These are phyloP conservation scores for Canna indica DNA, from an alignment of 176 grass and related monocot genomes.

Conservation along the genomic window DNA sequence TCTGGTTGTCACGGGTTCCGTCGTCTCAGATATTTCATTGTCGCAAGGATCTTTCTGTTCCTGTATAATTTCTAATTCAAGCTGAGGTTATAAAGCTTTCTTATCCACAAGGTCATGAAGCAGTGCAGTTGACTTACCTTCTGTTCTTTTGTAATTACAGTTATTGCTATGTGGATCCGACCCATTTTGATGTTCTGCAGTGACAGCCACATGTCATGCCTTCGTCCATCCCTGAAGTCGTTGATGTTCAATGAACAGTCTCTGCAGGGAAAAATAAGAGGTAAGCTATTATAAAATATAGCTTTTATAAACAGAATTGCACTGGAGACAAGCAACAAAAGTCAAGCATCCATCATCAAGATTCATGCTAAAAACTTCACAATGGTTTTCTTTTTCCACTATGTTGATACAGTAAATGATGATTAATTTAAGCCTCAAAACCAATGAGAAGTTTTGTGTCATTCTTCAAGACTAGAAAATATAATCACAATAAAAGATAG, in stretches of 20 bases:
- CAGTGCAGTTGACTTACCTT: conserved; percentile 37
- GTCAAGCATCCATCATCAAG: no score
- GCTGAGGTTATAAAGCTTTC: conserved; percentile 2
- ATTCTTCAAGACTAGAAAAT: no score
- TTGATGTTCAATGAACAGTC: conserved; percentile 53
- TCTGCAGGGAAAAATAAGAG: conserved; percentile 28
- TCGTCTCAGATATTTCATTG: conserved; percentile 25
- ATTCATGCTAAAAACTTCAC: no score
- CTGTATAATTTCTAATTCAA: conserved; percentile 21
- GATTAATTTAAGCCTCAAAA: no score
- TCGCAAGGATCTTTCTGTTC: conserved; percentile 18
- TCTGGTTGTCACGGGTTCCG: conserved; percentile 23
- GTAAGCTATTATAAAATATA: background rate
- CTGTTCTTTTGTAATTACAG: conserved; percentile 38
- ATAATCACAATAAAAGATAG: no score
- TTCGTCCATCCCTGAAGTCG: conserved; percentile 68
- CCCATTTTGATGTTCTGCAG: conserved; percentile 84
- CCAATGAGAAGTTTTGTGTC: no score
- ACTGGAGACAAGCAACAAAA: no score
- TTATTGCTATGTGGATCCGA: conserved; percentile 67
- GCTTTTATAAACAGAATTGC: no score
- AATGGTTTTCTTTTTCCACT: no score
- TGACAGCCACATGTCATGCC: conserved; percentile 87
- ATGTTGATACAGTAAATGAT: no score
- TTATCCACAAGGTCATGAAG: background rate